Conservation (phyloP, 768 basidiomycete species). For the Fomitopsis pulvina region DNA sequence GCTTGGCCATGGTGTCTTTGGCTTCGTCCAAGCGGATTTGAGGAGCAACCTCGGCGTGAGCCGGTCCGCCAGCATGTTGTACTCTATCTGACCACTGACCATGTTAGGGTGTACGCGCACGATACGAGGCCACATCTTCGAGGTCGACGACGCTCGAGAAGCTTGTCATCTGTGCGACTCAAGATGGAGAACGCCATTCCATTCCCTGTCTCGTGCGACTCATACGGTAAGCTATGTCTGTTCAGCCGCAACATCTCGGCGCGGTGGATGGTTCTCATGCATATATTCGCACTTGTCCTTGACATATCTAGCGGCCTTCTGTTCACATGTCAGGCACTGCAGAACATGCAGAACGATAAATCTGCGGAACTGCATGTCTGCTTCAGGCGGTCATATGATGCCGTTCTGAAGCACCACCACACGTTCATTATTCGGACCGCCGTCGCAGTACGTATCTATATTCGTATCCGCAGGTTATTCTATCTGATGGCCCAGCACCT, state of each 20-base stretch:
- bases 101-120: constrained; percentile 56
- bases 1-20: constrained; percentile 62
- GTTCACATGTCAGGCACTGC: constrained; percentile 62
- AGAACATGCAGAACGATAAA: constrained; percentile 53
- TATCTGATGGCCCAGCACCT: neutral
- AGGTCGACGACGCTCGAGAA: constrained; percentile 52
- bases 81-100: constrained; percentile 2
- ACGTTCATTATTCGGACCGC: constrained; percentile 60
- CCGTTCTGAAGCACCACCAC: constrained; percentile 60
- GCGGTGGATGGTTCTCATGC: neutral
- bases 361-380: constrained; percentile 53
- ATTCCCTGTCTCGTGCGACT: constrained; percentile 62
- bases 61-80: constrained; percentile 12
- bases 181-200: constrained; percentile 38
- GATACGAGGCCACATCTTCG: constrained; percentile 37
- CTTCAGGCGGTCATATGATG: constrained; percentile 67
- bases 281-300: neutral
- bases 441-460: constrained; percentile 41
- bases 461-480: neutral
- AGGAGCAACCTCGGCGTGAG: constrained; percentile 58
- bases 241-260: neutral
- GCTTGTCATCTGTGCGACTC: constrained; percentile 47
- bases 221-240: constrained; percentile 42
- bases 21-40: constrained; percentile 68
- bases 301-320: constrained; percentile 46